Evolutionary conservation across 2,329 filamentous ascomycete species (phyloP), one percentile per base, ranked within the genome.

Genomic region (Rutstroemia sydowiana): DNA sequence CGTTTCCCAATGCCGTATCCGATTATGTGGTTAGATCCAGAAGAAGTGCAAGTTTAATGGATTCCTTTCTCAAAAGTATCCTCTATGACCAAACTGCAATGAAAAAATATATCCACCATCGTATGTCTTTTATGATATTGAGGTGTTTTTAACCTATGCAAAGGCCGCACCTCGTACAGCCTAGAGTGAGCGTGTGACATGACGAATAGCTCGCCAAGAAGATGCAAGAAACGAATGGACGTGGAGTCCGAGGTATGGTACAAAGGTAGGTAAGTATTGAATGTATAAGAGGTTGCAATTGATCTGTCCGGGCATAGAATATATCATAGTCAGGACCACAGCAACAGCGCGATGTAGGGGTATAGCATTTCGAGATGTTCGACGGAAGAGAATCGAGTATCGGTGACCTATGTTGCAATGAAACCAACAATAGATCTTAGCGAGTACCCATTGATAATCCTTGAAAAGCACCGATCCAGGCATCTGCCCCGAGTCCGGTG

Each of bases 401-500:
- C 18, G 21, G 39, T 16, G 16, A 9, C 37, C 26, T 45, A 13
- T 21, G 21, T 18, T 14, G 13, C 5, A 8, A 30, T 26, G 23
- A 8, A 26, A 4, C 14, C 23, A 31, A 39, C 4, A 30, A 10
- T 21, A 45, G 26, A 26, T 14, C 43, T 51, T 61, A 67, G 31
- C 63, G 64, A 47, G 56, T 61, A 63, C 86, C 86, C 57, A 90
- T 75, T 2, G 86, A 90, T 16, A 90, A 71, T 9, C 85, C 79
- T 65, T 89, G 85, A 65, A 88, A 88, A 5, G 48, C 72, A 28
- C 52, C 71, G 23, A 76, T 70, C 83, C 84, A 87, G 45, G 86
- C 82, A 44, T 74, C 68, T 14, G 60, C 62, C 62, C 65, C 52
- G 77, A 69, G 65, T 9, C 74, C 73, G 16, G 59, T 65, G 16